A percentile compares a stretch with the other conserved stretches of the same genome.
Conservation (phyloP, 2,329 filamentous ascomycete genomes). For the Verticillium tricorpus region DNA sequence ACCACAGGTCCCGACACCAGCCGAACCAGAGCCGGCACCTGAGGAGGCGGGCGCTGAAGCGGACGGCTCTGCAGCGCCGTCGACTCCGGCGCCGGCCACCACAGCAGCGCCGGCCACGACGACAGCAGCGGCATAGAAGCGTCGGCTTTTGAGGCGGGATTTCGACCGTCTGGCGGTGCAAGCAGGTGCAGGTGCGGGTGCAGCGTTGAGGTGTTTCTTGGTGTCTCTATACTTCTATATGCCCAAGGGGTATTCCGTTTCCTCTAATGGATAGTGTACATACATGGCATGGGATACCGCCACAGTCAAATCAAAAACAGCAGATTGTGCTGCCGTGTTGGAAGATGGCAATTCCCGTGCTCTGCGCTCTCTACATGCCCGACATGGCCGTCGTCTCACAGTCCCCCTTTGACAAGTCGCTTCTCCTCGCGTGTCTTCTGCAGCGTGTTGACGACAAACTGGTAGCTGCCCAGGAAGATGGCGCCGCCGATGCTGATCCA, state of each 20-base stretch:
- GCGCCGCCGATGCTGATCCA: constrained; percentile 96
- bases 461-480: constrained; percentile 91
- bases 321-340: not conserved
- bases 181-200: not conserved
- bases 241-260: not conserved
- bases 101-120: not conserved
- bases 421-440: not conserved
- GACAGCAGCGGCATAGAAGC: not conserved
- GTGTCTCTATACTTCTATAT: constrained; percentile 1
- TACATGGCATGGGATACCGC: not conserved
- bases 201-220: constrained; percentile 2
- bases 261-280: not conserved
- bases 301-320: not conserved
- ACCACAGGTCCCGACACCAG: not conserved
- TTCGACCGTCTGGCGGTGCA: not conserved
- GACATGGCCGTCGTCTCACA: not conserved
- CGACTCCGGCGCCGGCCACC: not conserved
- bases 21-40: constrained; percentile 5
- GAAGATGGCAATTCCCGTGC: constrained; percentile 22
- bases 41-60: not conserved
- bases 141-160: not conserved
- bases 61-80: not conserved
- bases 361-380: not conserved
- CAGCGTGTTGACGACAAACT: constrained; percentile 77
- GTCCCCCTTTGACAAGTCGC: not conserved